Evolutionary conservation across 495 filamentous ascomycete species (phyloP).

Genomic region (Aspergillus conjunctus): DNA sequence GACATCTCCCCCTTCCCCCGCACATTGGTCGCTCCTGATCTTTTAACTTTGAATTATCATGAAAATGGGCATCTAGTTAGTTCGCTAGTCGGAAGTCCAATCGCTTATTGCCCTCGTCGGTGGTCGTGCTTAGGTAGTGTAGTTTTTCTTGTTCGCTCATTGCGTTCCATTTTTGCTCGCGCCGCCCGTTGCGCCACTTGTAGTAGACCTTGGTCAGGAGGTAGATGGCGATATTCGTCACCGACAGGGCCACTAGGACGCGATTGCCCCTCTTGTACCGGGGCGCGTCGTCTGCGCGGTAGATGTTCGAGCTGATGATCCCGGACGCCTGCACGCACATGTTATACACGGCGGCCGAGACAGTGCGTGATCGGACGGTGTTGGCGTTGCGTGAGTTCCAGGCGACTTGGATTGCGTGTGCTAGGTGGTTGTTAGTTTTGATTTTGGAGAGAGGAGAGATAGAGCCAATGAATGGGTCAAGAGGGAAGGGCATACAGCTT

Average conservation of each 20-base stretch:
- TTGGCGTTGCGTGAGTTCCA: constrained; percentile 63
- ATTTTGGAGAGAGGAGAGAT: background rate
- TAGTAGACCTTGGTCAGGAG: constrained; percentile 39
- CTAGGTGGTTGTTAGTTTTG: background rate
- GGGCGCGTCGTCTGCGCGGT: constrained; percentile 57
- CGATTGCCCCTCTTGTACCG: constrained; percentile 54
- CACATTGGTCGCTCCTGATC: too few relatives aligned
- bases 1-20: too few relatives aligned
- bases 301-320: constrained; percentile 56
- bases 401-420: constrained; percentile 62
- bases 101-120: constrained; percentile 38
- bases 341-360: constrained; percentile 60
- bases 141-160: constrained; percentile 33
- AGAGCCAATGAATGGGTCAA: background rate
- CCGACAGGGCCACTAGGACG: constrained; percentile 38
- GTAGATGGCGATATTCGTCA: constrained; percentile 47
- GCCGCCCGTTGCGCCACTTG: constrained; percentile 32
- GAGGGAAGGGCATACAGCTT: constrained; percentile 36
- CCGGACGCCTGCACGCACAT: constrained; percentile 51
- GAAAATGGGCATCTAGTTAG: constrained; percentile 5
- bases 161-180: constrained; percentile 37
- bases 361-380: constrained; percentile 62
- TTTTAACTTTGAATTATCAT: background rate
- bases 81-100: constrained; percentile 40
- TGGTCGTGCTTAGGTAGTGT: constrained; percentile 33